Evolutionary conservation across 805 yeast genomes (phyloP).

Genomic region (Wickerhamiella dianesei): DNA sequence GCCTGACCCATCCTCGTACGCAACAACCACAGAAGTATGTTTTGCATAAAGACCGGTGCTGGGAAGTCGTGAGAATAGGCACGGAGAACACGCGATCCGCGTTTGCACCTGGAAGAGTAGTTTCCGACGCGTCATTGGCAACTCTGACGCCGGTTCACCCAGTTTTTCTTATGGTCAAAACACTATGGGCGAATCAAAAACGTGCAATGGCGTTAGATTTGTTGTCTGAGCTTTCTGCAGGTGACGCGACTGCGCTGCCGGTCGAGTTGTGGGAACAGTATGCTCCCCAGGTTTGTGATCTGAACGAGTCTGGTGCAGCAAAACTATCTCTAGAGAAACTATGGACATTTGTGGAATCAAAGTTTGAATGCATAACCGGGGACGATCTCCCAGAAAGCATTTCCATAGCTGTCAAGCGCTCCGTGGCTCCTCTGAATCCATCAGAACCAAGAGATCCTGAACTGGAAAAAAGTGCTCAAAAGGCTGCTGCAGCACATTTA

Average conservation of each 20-base stretch:
- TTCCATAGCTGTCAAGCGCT: conserved; percentile 6
- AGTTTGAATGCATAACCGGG: conserved; percentile 7
- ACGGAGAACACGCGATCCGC: conserved; percentile 7
- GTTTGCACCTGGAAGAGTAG: conserved; percentile 10
- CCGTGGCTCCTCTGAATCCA: conserved; percentile 13
- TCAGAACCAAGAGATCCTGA: conserved; percentile 14
- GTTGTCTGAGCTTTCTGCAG: conserved; percentile 17
- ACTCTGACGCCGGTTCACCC: conserved; percentile 22
- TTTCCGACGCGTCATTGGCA: conserved; percentile 14
- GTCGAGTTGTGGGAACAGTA: conserved; percentile 4
- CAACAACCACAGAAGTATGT: conserved; percentile 14
- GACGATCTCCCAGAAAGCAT: conserved; percentile 15
- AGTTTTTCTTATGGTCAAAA: conserved; percentile 18
- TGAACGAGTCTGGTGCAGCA: conserved; percentile 2
- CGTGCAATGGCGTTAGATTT: conserved; percentile 19
- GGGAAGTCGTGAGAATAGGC: conserved; percentile 18
- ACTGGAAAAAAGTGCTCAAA: conserved; percentile 5
- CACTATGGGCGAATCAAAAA: conserved; percentile 11
- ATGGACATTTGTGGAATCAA: conserved; percentile 12
- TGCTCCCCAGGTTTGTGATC: conserved; percentile 9
- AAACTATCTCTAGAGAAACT: conserved; percentile 11
- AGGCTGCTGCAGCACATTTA: conserved; percentile 16
- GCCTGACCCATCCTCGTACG: conserved; percentile 19
- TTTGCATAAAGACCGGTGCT: conserved; percentile 7
- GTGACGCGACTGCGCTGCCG: conserved; percentile 12